phyloP scores from a whole-genome alignment of 495 filamentous ascomycete species.

The Lasiosphaeris hirsuta region DNA sequence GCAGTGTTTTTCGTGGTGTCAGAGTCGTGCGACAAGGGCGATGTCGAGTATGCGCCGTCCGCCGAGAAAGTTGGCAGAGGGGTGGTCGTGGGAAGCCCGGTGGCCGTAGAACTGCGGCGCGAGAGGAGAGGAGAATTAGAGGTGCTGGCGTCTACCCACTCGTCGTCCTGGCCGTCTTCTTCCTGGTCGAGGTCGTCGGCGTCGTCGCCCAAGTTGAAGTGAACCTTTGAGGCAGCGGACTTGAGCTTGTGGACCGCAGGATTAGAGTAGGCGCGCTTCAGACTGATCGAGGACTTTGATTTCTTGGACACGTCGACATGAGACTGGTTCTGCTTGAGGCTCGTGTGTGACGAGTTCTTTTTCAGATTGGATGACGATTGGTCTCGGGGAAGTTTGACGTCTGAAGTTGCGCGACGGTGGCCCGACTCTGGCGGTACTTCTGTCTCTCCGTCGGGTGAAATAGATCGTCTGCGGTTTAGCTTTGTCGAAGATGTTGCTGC shows the following conservation, averaged over 20 bases:
- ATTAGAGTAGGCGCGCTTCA: constrained; percentile 45
- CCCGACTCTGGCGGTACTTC: constrained; percentile 27
- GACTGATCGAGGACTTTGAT: constrained; percentile 42
- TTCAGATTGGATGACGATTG: constrained; percentile 39
- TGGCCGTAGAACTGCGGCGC: constrained; percentile 44
- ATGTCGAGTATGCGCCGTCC: background rate
- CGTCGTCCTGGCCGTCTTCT: constrained; percentile 42
- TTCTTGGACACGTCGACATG: constrained; percentile 47
- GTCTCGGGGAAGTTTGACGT: constrained; percentile 34
- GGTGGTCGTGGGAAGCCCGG: constrained; percentile 11
- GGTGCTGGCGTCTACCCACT: constrained; percentile 55
- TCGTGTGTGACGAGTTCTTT: constrained; percentile 45
- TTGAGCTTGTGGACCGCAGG: constrained; percentile 39
- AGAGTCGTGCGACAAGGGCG: background rate
- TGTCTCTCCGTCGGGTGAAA: constrained; percentile 33
- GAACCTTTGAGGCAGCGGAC: constrained; percentile 35
- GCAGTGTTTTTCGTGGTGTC: constrained; percentile 9
- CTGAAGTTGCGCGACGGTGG: constrained; percentile 45
- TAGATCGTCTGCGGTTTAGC: constrained; percentile 37
- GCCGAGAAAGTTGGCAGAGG: constrained; percentile 25
- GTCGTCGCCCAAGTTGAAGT: constrained; percentile 52
- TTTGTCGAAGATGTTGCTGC: constrained; percentile 36
- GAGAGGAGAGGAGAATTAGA: constrained; percentile 54
- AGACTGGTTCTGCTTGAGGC: constrained; percentile 48
- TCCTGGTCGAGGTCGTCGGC: constrained; percentile 41